Evolutionary conservation across 441 rosid genomes (phyloP).

Genomic region (Syzygium malaccense): DNA sequence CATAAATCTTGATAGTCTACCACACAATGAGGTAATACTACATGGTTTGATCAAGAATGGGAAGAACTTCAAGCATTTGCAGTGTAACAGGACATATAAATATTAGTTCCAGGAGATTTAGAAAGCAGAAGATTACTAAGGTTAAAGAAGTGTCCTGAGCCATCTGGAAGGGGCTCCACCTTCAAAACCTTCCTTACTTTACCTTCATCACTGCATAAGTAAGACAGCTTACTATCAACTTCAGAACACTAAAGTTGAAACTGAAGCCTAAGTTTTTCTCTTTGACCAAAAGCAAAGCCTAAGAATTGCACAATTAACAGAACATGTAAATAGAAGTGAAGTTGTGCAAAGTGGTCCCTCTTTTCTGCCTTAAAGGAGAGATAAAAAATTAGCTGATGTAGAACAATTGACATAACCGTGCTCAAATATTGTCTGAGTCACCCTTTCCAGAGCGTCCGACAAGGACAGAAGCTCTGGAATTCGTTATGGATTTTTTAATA

Average conservation of each 20-base stretch:
- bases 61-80: not conserved
- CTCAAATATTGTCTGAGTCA: not conserved
- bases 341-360: not conserved
- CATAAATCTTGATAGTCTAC: not conserved
- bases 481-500: not conserved
- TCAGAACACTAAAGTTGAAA: not conserved
- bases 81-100: not conserved
- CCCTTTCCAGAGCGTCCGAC: not conserved
- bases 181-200: slow-evolving; percentile 84
- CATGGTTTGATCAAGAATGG: not conserved
- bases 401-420: not conserved
- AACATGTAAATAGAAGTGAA: not conserved
- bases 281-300: not conserved
- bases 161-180: slow-evolving; percentile 95
- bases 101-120: slow-evolving; percentile 1
- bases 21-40: not conserved
- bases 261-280: not conserved
- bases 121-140: slow-evolving; percentile 51
- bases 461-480: not conserved
- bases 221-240: not conserved
- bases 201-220: slow-evolving; percentile 66
- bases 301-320: not conserved
- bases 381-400: not conserved
- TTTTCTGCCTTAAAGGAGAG: not conserved
- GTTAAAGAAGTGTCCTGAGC: slow-evolving; percentile 92